phyloP scores from a whole-genome alignment of 345 rosid genomes.

The Populus deltoides region DNA sequence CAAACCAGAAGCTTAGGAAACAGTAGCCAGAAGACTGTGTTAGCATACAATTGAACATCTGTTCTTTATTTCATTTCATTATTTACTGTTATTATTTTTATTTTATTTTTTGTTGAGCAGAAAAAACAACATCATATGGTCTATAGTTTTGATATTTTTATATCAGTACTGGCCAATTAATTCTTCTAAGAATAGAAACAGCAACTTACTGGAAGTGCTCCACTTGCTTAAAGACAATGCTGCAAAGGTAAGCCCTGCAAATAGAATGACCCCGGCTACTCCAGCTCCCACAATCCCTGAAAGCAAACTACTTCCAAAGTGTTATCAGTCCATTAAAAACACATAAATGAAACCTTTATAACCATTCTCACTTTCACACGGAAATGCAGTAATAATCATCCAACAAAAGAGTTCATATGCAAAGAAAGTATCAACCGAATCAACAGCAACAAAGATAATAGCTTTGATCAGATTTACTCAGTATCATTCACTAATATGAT shows the following conservation, averaged over 20 bases:
- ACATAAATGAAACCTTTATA: constrained; percentile 18
- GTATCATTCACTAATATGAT: background rate
- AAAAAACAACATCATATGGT: background rate
- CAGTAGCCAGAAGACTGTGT: background rate
- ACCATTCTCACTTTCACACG: background rate
- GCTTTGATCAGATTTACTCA: background rate
- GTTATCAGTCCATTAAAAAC: constrained; percentile 53
- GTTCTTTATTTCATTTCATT: background rate
- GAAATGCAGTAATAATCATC: background rate
- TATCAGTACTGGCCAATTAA: background rate
- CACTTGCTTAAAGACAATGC: constrained; percentile 57
- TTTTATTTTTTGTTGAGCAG: background rate
- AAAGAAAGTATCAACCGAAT: background rate
- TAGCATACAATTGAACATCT: background rate
- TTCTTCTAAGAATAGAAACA: background rate
- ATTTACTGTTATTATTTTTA: too few species aligned
- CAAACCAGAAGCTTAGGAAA: background rate
- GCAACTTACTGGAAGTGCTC: constrained; percentile 54
- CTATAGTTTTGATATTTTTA: background rate
- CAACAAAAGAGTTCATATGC: background rate
- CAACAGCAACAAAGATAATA: background rate
- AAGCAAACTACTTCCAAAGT: constrained; percentile 60
- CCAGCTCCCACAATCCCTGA: constrained; percentile 85
- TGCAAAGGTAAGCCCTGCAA: constrained; percentile 59
- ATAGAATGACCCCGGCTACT: constrained; percentile 58